phyloP scores from a whole-genome alignment of 2,329 filamentous ascomycete genomes.

The Botrytis pseudocinerea region DNA sequence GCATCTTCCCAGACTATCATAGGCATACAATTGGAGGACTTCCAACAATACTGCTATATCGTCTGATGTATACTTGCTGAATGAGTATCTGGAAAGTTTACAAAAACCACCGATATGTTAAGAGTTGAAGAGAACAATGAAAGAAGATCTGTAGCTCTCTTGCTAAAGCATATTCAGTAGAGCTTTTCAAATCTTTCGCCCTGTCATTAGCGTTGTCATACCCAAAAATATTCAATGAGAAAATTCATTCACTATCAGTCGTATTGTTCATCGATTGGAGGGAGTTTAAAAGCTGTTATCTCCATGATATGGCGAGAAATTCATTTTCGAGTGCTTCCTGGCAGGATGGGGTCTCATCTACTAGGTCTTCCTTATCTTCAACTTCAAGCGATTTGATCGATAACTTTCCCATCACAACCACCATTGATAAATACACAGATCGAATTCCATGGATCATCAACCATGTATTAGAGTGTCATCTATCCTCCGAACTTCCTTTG shows the following conservation, averaged over 20 bases:
- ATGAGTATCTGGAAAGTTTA: background rate
- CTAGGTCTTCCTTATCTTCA: conserved; percentile 18
- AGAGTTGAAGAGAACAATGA: background rate
- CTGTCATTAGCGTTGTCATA: background rate
- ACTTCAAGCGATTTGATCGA: conserved; percentile 1
- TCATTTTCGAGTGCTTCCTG: conserved; percentile 5
- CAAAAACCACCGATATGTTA: no score
- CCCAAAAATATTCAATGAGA: background rate
- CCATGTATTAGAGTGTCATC: conserved; percentile 30
- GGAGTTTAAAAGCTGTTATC: background rate
- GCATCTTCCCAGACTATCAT: background rate
- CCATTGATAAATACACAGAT: conserved; percentile 20
- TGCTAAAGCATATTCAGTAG: background rate
- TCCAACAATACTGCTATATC: background rate
- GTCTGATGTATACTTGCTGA: background rate
- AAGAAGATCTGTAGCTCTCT: background rate
- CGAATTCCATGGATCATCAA: conserved; percentile 34
- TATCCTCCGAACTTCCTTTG: conserved; percentile 31
- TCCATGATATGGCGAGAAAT: conserved; percentile 1
- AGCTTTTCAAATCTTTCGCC: background rate
- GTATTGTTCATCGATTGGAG: background rate
- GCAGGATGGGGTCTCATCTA: background rate
- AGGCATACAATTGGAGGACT: background rate
- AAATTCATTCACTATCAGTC: background rate
- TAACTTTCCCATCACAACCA: conserved; percentile 20